phyloP scores from a whole-genome alignment of 1,284 basidiomycete genomes.

The Cutaneotrichosporon dermatis region DNA sequence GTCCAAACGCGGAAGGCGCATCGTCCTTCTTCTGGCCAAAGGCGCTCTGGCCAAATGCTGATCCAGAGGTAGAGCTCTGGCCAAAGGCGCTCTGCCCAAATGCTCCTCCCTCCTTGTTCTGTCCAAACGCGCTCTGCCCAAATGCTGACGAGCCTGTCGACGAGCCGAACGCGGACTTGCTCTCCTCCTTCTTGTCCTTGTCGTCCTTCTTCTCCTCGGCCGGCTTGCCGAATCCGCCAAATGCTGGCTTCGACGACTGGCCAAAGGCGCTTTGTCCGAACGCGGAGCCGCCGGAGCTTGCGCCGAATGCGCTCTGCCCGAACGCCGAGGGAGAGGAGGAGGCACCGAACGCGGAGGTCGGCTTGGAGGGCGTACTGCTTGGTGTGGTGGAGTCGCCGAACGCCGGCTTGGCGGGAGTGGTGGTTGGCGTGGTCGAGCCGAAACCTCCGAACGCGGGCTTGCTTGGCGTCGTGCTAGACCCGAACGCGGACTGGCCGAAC shows the following conservation, averaged over 20 bases:
- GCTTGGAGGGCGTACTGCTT: slow-evolving; percentile 2
- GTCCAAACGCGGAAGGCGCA: not conserved
- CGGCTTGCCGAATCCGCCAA: slow-evolving; percentile 3
- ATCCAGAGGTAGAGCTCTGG: not conserved
- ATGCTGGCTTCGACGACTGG: slow-evolving; percentile 1
- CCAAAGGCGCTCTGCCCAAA: slow-evolving; percentile 19
- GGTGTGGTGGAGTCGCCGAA: slow-evolving; percentile 7
- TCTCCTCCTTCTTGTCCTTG: not conserved
- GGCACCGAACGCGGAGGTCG: slow-evolving; percentile 6
- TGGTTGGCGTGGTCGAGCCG: not conserved
- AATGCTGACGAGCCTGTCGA: slow-evolving; percentile 7
- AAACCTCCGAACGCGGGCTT: slow-evolving; percentile 16
- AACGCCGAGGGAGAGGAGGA: slow-evolving; percentile 4
- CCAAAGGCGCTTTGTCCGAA: slow-evolving; percentile 16
- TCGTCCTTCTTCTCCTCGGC: too few species aligned
- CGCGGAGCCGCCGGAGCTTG: not conserved
- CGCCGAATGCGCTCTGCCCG: slow-evolving; percentile 16
- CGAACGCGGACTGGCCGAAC: slow-evolving; percentile 22
- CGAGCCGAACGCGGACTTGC: not conserved
- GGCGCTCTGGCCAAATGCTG: slow-evolving; percentile 15
- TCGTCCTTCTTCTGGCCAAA: slow-evolving; percentile 9
- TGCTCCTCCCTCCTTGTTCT: not conserved
- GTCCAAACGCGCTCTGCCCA: slow-evolving; percentile 12
- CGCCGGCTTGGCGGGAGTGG: slow-evolving; percentile 3
- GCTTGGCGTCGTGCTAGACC: slow-evolving; percentile 1